Base-by-base conservation (phyloP, 345 rosid genomes). In the Gossypium stocksii region DNA sequence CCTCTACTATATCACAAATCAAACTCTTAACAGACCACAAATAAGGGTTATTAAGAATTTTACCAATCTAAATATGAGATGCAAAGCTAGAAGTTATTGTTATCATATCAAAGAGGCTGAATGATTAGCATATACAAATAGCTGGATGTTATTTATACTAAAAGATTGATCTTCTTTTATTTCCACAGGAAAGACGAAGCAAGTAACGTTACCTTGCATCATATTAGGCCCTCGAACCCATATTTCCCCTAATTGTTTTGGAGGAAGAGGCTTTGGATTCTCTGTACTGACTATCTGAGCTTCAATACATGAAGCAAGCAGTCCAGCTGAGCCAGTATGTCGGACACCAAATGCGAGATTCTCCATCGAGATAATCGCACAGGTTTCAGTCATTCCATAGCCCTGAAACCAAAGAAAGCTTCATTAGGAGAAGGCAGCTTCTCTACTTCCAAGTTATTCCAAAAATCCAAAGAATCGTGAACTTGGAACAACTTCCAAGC, bases 151-250 rank as follows among this genome's bases (percentile, higher is more conserved):
- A n/a, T 38, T 63, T 16, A 17, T 63, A 34, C 67, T 23, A 34
- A 38, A 63, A 20, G 8, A 63, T 63, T 23, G 16, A 34, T 63
- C 67, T 63, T 9, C 13, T 17, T 64, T 41, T 44, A 64, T 9
- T 29, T 64, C 11, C 46, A 45, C n/a, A 14, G 2, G 48, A 43
- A 49, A 67, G 3, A 66, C 49, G 19, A 64, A 51, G 66, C 34
- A 51, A 11, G 58, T n/a, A 16, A 69, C 23, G 20, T 7, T 83
- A 93, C 97, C 98, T 91, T 73, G 82, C 97, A 89, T 95, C 93
- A 91, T 86, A 80, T 91, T 95, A 49, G 92, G 90, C 20, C 99
- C 98, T 63, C 98, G 90, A 78, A 89, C 92, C 93, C 90, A 91
- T 27, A 91, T 83, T 82, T 95, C 99, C 1, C 99, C 98, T 5